Conservation (phyloP, 2,329 filamentous ascomycete genomes). For the Xylaria sp. region DNA sequence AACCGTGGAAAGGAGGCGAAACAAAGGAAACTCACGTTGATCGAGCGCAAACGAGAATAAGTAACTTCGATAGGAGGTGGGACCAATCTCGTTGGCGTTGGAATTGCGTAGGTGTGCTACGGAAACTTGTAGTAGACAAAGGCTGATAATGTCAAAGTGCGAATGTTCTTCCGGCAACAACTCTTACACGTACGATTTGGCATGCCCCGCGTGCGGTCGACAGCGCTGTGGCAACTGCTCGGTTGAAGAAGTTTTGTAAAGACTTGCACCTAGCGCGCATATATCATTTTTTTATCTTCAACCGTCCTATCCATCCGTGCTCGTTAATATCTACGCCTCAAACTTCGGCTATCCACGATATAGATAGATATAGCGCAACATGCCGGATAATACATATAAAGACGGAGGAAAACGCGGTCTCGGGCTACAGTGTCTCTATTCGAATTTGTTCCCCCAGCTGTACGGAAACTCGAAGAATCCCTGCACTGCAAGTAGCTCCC, state of each 20-base stretch:
- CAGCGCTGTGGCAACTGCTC: constrained; percentile 16
- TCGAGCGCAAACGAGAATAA: constrained; percentile 9
- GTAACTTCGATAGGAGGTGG: constrained; percentile 33
- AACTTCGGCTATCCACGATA: neutral
- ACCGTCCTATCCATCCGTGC: neutral
- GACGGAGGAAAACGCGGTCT: neutral
- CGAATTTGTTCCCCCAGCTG: constrained; percentile 30
- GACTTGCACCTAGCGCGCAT: neutral
- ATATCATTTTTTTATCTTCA: neutral
- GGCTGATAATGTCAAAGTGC: constrained; percentile 21
- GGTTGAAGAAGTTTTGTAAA: neutral
- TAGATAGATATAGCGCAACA: neutral
- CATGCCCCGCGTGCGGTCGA: neutral
- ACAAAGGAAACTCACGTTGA: constrained; percentile 4
- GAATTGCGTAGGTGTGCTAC: constrained; percentile 18
- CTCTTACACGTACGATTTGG: constrained; percentile 23
- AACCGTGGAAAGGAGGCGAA: constrained; percentile 19
- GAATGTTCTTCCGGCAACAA: neutral
- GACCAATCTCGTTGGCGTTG: constrained; percentile 22
- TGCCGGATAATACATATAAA: constrained; percentile 15
- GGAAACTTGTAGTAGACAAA: neutral
- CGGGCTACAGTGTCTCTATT: constrained; percentile 26
- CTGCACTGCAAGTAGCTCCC: constrained; percentile 7
- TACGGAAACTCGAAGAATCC: constrained; percentile 2
- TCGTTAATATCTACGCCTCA: neutral